These are phyloP conservation scores for Pelomyxa schiedti DNA, from an alignment of 78 protist genomes.

Conservation along the genomic window DNA sequence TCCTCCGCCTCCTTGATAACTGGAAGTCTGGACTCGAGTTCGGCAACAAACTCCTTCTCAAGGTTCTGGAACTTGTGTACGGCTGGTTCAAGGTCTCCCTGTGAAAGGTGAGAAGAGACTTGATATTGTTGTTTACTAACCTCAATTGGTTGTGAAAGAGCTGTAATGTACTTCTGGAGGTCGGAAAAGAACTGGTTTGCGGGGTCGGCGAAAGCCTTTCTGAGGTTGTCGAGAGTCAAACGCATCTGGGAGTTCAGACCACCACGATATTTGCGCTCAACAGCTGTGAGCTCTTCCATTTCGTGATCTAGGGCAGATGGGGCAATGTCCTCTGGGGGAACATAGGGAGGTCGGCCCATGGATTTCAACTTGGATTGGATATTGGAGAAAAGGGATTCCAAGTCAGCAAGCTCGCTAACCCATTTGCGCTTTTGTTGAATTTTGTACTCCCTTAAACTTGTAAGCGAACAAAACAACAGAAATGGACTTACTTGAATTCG, in stretches of 20 bases:
- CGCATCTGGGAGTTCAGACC: constrained; percentile 1
- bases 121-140: not conserved
- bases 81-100: not conserved
- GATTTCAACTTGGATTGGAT: constrained; percentile 42
- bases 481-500: not conserved
- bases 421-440: not conserved
- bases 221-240: not conserved
- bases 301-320: constrained; percentile 30
- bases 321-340: constrained; percentile 28
- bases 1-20: not conserved
- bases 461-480: not conserved
- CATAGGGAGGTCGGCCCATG: constrained; percentile 40
- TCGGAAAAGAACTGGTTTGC: not conserved
- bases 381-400: constrained; percentile 30
- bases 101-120: too few species aligned
- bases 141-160: not conserved
- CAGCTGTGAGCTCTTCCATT: constrained; percentile 2
- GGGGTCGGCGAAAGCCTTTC: constrained; percentile 1
- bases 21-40: not conserved
- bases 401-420: constrained; percentile 26
- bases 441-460: not conserved
- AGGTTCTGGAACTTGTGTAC: not conserved
- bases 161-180: not conserved
- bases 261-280: not conserved
- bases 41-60: not conserved